Evolutionary conservation across 768 basidiomycete species (phyloP).

Genomic region (Suillus subaureus): DNA sequence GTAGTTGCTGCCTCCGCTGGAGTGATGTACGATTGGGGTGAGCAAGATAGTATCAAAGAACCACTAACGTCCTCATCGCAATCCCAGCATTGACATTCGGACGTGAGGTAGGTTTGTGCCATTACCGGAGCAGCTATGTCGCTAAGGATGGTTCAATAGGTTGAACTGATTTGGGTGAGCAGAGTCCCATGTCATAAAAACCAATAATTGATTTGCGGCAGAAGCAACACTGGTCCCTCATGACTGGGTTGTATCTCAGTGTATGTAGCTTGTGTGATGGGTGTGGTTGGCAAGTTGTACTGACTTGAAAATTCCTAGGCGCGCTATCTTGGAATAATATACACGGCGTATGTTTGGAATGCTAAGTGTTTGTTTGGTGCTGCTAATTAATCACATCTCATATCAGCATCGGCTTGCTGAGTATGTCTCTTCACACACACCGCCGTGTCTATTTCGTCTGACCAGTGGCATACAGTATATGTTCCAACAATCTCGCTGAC

Average conservation of each 20-base stretch:
- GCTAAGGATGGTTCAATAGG: background rate
- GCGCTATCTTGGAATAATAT: slow-evolving; percentile 3
- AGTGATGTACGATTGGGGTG: background rate
- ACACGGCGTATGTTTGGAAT: background rate
- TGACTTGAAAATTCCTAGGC: background rate
- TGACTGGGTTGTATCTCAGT: background rate
- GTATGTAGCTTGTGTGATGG: background rate
- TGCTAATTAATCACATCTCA: background rate
- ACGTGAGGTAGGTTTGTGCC: background rate
- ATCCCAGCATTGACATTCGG: background rate
- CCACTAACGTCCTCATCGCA: background rate
- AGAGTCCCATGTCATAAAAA: background rate
- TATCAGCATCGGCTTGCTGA: background rate
- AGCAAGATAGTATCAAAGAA: background rate
- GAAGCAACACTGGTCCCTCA: slow-evolving; percentile 1
- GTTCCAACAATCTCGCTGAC: background rate
- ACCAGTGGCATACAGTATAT: background rate
- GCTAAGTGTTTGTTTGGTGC: background rate
- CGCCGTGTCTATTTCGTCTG: background rate
- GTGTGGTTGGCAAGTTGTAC: background rate
- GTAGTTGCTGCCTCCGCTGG: background rate
- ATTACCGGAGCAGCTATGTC: background rate
- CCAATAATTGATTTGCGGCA: background rate
- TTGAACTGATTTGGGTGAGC: slow-evolving; percentile 4
- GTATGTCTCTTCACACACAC: background rate